phyloP scores from a whole-genome alignment of 208 protist genomes.

The Trypanosoma vivax region DNA sequence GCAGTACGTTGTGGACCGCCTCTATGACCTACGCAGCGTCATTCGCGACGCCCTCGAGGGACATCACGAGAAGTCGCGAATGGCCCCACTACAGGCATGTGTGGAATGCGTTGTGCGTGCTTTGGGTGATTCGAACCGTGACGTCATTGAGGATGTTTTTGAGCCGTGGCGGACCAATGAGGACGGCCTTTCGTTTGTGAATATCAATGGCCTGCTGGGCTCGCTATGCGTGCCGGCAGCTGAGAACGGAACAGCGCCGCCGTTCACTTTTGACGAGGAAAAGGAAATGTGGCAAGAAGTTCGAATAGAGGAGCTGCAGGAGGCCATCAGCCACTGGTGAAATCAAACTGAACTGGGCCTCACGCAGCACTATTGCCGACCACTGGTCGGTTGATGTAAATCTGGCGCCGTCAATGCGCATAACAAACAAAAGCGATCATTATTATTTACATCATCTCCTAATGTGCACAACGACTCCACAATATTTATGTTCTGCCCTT shows the following conservation, averaged over 20 bases:
- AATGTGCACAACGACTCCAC: too few species aligned
- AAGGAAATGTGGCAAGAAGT: slow-evolving; percentile 15
- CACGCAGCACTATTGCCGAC: too few species aligned
- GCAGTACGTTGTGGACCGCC: slow-evolving; percentile 26
- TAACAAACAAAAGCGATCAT: too few species aligned
- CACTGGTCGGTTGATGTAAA: too few species aligned
- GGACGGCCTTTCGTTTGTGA: slow-evolving; percentile 4
- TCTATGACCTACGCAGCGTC: slow-evolving; percentile 28
- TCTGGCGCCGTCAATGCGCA: too few species aligned
- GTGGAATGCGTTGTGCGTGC: slow-evolving; percentile 2
- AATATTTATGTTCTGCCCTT: too few species aligned
- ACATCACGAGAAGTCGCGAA: neutral
- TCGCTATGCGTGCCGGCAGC: slow-evolving; percentile 5
- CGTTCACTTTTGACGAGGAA: slow-evolving; percentile 19
- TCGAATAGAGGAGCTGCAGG: slow-evolving; percentile 11
- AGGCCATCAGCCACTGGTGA: slow-evolving; percentile 7
- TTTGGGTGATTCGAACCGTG: slow-evolving; percentile 1
- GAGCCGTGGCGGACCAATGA: neutral
- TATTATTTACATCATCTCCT: too few species aligned
- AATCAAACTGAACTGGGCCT: too few species aligned
- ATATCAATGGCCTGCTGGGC: slow-evolving; percentile 15
- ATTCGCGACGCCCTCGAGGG: slow-evolving; percentile 13
- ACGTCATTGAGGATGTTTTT: neutral
- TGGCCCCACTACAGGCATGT: neutral
- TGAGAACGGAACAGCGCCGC: neutral